Evolutionary conservation across 1,139 yeast genomes (phyloP), one percentile per base, ranked within the genome.

Genomic region (Geotrichum carabidarum): DNA sequence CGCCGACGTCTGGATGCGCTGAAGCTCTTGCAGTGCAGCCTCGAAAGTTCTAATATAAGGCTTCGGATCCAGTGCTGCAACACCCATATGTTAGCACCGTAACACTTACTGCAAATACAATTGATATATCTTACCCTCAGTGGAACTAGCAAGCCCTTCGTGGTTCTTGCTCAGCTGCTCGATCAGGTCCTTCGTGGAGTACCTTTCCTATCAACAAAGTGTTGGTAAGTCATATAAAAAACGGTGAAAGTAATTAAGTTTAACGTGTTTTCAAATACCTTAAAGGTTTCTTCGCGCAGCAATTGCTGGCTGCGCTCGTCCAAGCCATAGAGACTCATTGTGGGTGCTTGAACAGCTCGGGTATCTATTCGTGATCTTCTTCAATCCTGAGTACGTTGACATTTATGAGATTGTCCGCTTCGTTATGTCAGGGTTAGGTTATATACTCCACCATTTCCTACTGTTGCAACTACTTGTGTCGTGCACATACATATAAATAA

Each of bases 31-130:
- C 47, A 90, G 73, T 0, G 95, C 89, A 1, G 93, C 82, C 69
- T 91, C 98, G 69, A 93, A 91, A 0, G 96, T 88, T 64, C 96
- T 79, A 53, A 93, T 93, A 67, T 88, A 91, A 1, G 99, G 99
- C 63, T 89, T 90, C 1, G 99, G 97, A 67, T 93, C 97, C 54
- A 74, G 64, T 2, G 69, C 68, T 62, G 52, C 15, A 34, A 4
- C 37, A 34, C 12, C 9, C 11, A 40, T 51, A 44, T 59, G 37
- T 40, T 36, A 22, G 44, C 27, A 47, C n/a, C 35, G 38, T 36
- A n/a, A 6, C 2, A 14, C 42, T 5, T 22, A 3, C 27, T 5
- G 5, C 27, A 3, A 22, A 22, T 22, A n/a, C 2, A 27, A 17
- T 27, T 44, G 8, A 15, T 8, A 11, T 54, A 54, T 79, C 62